phyloP scores from a whole-genome alignment of 495 filamentous ascomycete genomes.

The Articulospora tetracladia region DNA sequence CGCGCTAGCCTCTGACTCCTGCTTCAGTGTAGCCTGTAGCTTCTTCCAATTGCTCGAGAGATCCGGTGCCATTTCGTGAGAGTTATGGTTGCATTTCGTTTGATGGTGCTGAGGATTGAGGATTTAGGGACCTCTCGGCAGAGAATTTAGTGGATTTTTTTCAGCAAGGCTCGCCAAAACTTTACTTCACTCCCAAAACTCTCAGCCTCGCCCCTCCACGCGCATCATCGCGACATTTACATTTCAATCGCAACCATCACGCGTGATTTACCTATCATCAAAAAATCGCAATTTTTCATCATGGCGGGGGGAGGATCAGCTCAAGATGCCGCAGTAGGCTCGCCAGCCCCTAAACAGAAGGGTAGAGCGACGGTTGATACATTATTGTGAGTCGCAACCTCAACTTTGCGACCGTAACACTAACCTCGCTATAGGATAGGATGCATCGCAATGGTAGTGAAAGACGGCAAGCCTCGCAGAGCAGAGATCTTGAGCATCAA shows the following conservation, averaged over 20 bases:
- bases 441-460: constrained; percentile 46
- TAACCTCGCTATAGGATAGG: constrained; percentile 42
- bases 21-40: constrained; percentile 61
- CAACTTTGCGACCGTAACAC: constrained; percentile 13
- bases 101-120: neutral
- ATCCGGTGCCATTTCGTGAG: constrained; percentile 27
- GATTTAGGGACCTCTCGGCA: neutral
- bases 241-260: neutral
- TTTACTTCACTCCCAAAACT: constrained; percentile 1
- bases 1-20: constrained; percentile 37
- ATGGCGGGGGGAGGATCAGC: constrained; percentile 18
- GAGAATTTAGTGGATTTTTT: neutral
- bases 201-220: constrained; percentile 22
- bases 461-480: constrained; percentile 81
- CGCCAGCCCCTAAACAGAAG: constrained; percentile 24
- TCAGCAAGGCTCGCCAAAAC: neutral
- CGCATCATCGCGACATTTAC: constrained; percentile 5
- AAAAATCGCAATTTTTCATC: constrained; percentile 17
- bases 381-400: constrained; percentile 19
- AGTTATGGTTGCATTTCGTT: constrained; percentile 4
- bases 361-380: constrained; percentile 28
- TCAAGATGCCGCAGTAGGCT: constrained; percentile 22
- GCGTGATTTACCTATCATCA: constrained; percentile 19
- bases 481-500: constrained; percentile 91
- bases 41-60: constrained; percentile 71